Evolutionary conservation across 2,329 filamentous ascomycete species (phyloP).

Genomic region (Taxawa tesnikishii): DNA sequence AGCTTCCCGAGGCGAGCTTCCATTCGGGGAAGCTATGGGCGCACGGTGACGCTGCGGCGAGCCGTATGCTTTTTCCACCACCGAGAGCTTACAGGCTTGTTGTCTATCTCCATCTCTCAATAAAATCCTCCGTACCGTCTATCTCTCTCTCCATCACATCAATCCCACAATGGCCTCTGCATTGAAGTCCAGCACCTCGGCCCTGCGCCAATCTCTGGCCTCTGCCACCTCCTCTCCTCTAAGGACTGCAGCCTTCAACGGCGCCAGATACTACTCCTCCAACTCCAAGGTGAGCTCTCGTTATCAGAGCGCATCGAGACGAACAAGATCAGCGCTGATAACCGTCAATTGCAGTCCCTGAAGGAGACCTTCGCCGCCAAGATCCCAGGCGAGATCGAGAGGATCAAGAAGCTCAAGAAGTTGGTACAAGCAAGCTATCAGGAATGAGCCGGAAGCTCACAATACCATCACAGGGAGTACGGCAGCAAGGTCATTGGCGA

Average conservation of each 20-base stretch:
- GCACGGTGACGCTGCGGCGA: neutral
- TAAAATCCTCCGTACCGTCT: too few species aligned
- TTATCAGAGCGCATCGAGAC: too few species aligned
- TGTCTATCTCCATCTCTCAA: constrained; percentile 15
- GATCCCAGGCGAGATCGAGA: constrained; percentile 91
- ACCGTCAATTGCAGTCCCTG: constrained; percentile 54
- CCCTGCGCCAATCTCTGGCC: constrained; percentile 62
- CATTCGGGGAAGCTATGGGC: too few species aligned
- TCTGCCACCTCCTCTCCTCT: constrained; percentile 48
- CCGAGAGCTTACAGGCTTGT: constrained; percentile 9
- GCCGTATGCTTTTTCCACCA: constrained; percentile 1
- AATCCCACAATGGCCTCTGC: constrained; percentile 65
- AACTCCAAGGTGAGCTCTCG: constrained; percentile 93
- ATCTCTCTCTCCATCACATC: constrained; percentile 16
- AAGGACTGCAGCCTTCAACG: constrained; percentile 64
- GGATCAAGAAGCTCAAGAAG: constrained; percentile 98
- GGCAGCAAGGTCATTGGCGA: constrained; percentile 93
- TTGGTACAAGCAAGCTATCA: constrained; percentile 34
- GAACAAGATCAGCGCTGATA: constrained; percentile 8
- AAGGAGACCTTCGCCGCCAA: constrained; percentile 98
- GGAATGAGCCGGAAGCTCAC: constrained; percentile 13
- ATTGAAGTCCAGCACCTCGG: constrained; percentile 67
- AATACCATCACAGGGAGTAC: constrained; percentile 56
- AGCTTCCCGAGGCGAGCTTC: too few species aligned
- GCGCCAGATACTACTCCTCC: constrained; percentile 80